Evolutionary conservation across 768 basidiomycete species (phyloP), one percentile per base, ranked within the genome.

Genomic region (Tylopilus subfusipes): DNA sequence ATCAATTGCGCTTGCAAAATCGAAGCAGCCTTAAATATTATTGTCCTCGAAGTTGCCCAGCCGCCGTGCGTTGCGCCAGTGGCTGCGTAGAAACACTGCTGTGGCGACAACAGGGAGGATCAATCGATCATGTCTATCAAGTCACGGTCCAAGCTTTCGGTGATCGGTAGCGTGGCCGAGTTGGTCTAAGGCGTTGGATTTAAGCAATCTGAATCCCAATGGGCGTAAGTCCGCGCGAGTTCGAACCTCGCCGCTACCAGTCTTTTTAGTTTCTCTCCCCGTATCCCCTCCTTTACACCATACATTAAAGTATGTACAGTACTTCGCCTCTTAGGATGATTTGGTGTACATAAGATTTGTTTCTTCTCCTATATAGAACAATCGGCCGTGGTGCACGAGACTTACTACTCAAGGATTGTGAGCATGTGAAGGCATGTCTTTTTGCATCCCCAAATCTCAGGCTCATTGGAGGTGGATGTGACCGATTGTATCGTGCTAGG

Each of bases 161-260:
- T 54, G 69, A 63, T 74, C 58, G 78, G 78, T 77, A 83, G 82
- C 80, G 83, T 88, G 86, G 84, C 86, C 86, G 86, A 88, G 86
- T 86, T 75, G 86, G 85, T 87, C 85, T 87, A 88, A 88, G 86
- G 86, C 84, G 86, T 88, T 86, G 85, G 86, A 86, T 86, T 88
- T 88, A 89, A 88, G 86, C 59, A 22, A 51, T 71, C 65, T 85
- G 85, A 82, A 79, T 88, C 85, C 86, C 84, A 86, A 87, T 87
- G 85, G 84, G 82, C 78, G 83, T 36, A 78, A 82, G 78, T 77
- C 85, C 86, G 85, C 87, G 86, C 84, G 87, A 88, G 87, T 89
- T 88, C 86, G 86, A 88, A 86, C 84, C 87, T 88, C 86, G 85
- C 87, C 82, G 83, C 82, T 84, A 83, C 84, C 85, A 87, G 44